Base-by-base conservation (phyloP, 441 rosid species). In the Aquilaria agallochum region DNA sequence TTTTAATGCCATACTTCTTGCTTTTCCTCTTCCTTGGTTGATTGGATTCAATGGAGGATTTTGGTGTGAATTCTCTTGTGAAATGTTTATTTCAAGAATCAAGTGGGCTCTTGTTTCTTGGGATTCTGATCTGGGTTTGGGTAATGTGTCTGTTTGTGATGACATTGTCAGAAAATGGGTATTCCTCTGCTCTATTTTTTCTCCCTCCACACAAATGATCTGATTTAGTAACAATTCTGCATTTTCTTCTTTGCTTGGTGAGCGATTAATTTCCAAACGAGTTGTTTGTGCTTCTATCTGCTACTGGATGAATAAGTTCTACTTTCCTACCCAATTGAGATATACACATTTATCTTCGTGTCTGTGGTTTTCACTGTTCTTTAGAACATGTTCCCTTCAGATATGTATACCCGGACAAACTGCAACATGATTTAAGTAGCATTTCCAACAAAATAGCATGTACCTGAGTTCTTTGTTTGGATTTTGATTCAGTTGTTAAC, bases 121-220 rank as follows among this genome's bases (percentile, higher is more conserved):
- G 11, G 20, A 53, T 53, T 63, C 51, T 42, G 36, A 44, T 53
- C 47, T 56, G 63, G 59, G 62, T 55, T 60, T 62, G 31, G 5
- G n/a, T 10, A 11, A 32, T 55, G 55, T 5, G 5, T 52, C 64
- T 14, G 11, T 5, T 46, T 15, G 31, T 5, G 45, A 40, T 5
- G 45, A 12, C 55, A 11, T 44, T 50, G 11, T 44, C 55, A 52
- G 31, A 49, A 9, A 57, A 34, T 2, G 7, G 46, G 36, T 62
- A 14, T 36, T 20, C 20, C 15, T 51, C 27, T 20, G 27, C 27
- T 20, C 27, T 20, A 20, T 20, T 20, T 20, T 20, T 20, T 20
- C 27, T 20, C 27, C 27, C 1, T 27, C 36, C n/a, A 36, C 5
- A 36, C 42, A 8, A 36, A 13, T 50, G 15, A 50, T 52, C 55